Conservation (phyloP, 306 rosid species). For the Ammopiptanthus mongolicus region DNA sequence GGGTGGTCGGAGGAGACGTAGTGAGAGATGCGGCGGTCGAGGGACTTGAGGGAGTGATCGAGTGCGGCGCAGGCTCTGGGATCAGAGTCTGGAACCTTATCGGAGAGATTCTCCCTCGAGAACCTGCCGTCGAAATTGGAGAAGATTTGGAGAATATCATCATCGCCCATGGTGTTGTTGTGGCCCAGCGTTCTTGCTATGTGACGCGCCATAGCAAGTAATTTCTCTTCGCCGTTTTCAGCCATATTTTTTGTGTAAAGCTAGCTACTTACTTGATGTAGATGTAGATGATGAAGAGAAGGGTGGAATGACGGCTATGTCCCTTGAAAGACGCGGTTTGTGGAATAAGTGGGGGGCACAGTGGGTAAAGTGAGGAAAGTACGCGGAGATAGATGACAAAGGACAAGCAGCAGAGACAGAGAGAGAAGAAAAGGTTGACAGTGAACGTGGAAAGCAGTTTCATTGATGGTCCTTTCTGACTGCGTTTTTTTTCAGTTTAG, state of each 20-base stretch:
- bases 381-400: constrained; percentile 9
- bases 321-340: constrained; percentile 52
- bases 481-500: neutral
- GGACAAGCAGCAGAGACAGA: neutral
- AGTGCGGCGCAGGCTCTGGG: constrained; percentile 49
- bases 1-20: constrained; percentile 62
- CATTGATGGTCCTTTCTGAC: constrained; percentile 12
- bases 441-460: constrained; percentile 32
- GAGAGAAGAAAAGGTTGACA: neutral
- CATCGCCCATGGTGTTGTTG: constrained; percentile 73
- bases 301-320: neutral
- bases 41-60: constrained; percentile 60
- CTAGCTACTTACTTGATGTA: neutral
- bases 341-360: neutral
- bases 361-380: neutral
- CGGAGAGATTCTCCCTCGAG: constrained; percentile 78
- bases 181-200: constrained; percentile 87
- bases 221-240: constrained; percentile 92
- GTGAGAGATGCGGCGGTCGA: constrained; percentile 77
- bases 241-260: constrained; percentile 31
- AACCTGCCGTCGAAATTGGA: constrained; percentile 91
- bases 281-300: neutral
- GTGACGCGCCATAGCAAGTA: constrained; percentile 88
- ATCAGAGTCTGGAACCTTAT: constrained; percentile 35
- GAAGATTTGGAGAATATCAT: constrained; percentile 84